Evolutionary conservation across 2,329 filamentous ascomycete species (phyloP).

Genomic region (Drechslerella coelobrocha): DNA sequence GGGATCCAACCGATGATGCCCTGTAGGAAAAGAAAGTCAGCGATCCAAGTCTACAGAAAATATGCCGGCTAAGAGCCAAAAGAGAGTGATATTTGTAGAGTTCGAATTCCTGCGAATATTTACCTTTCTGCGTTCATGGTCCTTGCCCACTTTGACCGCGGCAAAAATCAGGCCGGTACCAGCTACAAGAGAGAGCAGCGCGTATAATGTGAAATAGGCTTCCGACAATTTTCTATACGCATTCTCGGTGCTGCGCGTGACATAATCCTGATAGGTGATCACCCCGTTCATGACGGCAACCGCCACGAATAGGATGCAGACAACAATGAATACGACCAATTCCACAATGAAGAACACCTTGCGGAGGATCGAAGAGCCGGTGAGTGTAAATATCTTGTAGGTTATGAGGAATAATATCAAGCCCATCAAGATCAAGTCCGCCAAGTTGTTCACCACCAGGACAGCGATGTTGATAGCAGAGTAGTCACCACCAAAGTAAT

Average conservation of each 20-base stretch:
- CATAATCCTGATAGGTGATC: constrained; percentile 2
- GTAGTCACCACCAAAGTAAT: neutral
- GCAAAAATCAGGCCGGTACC: constrained; percentile 25
- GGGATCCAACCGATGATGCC: constrained; percentile 33
- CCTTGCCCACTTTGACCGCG: constrained; percentile 12
- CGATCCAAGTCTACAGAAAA: neutral
- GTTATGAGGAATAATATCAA: constrained; percentile 26
- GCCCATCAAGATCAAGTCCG: constrained; percentile 28
- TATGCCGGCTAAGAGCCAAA: too few relatives aligned
- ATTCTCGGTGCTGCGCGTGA: neutral
- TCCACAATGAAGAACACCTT: constrained; percentile 13
- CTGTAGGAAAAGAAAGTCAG: constrained; percentile 16
- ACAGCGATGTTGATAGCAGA: constrained; percentile 23
- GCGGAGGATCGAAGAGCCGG: constrained; percentile 15
- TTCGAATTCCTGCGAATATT: neutral
- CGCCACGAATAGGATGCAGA: constrained; percentile 12
- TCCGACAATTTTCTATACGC: constrained; percentile 9
- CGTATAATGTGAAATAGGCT: constrained; percentile 17
- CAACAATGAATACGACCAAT: constrained; percentile 15
- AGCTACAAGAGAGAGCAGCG: constrained; percentile 16
- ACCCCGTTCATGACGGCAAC: constrained; percentile 20
- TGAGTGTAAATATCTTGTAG: constrained; percentile 17
- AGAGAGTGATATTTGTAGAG: neutral
- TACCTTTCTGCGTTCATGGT: constrained; percentile 29
- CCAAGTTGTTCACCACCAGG: constrained; percentile 13